phyloP scores from a whole-genome alignment of 768 basidiomycete species.

The Pulveroboletus ravenelii region DNA sequence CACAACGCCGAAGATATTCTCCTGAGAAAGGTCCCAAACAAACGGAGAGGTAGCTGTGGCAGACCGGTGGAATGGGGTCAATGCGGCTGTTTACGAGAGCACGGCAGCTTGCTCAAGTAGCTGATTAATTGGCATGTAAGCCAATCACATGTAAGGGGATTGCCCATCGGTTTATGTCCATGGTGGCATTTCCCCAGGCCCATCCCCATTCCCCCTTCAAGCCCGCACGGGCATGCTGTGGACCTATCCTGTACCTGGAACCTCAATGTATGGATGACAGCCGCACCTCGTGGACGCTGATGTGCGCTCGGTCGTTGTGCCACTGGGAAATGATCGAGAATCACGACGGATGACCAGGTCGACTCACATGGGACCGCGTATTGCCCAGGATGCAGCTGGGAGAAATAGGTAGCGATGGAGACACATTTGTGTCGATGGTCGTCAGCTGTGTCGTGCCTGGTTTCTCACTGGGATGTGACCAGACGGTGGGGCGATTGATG shows the following conservation, averaged over 20 bases:
- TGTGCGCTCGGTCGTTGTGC: conserved; percentile 90
- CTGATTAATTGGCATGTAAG: conserved; percentile 85
- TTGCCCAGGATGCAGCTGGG: conserved; percentile 96
- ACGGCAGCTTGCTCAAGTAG: conserved; percentile 85
- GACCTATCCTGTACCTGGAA: conserved; percentile 73
- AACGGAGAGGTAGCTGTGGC: conserved; percentile 2
- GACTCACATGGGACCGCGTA: conserved; percentile 65
- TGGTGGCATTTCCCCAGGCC: too few species aligned
- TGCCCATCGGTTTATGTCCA: too few species aligned
- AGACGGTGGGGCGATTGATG: background rate
- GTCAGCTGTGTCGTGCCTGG: background rate
- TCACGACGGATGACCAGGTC: conserved; percentile 36
- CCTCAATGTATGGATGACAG: conserved; percentile 80
- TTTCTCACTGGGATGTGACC: background rate
- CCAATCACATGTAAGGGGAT: conserved; percentile 54
- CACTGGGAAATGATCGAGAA: conserved; percentile 86
- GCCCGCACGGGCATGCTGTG: conserved; percentile 33
- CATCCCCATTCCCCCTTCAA: too few species aligned
- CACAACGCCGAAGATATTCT: too few species aligned
- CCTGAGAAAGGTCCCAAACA: too few species aligned
- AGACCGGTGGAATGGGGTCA: conserved; percentile 93
- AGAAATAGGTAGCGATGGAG: conserved; percentile 74
- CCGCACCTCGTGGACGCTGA: conserved; percentile 72
- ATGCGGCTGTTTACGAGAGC: conserved; percentile 78
- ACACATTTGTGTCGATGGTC: conserved; percentile 64